Percentiles rank a stretch among this genome's conserved stretches.
Evolutionary conservation across 257 asterid genomes (phyloP).

Genomic region (Solanum raphanifolium): DNA sequence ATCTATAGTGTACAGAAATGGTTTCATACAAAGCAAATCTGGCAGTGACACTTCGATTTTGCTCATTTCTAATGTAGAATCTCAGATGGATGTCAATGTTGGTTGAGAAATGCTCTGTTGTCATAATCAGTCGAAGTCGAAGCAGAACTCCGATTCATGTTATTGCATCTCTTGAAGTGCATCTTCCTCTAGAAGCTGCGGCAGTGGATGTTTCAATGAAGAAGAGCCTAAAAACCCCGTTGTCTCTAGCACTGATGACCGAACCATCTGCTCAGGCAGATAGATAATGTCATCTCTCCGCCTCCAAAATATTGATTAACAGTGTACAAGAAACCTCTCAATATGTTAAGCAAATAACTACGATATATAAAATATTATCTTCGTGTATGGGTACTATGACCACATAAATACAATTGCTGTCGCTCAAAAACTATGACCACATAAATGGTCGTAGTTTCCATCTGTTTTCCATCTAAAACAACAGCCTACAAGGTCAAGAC

Average conservation of each 20-base stretch:
- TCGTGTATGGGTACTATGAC: neutral
- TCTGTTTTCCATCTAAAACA: neutral
- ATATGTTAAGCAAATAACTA: neutral
- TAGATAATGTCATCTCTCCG: neutral
- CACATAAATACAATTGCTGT: neutral
- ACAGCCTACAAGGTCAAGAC: neutral
- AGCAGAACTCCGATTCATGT: neutral
- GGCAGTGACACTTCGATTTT: neutral
- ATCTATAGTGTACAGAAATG: neutral
- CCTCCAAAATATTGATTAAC: neutral
- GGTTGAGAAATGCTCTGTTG: neutral
- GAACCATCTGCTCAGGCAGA: slow-evolving; percentile 55
- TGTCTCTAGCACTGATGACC: slow-evolving; percentile 50
- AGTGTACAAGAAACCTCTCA: neutral
- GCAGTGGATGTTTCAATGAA: slow-evolving; percentile 20
- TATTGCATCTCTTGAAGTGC: slow-evolving; percentile 35
- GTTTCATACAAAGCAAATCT: neutral
- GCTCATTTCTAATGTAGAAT: neutral
- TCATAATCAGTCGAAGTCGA: neutral
- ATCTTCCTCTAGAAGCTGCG: slow-evolving; percentile 44
- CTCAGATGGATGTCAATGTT: neutral
- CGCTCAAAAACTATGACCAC: neutral
- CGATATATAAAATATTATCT: neutral
- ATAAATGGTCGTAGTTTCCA: neutral
- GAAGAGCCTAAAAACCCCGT: slow-evolving; percentile 36